phyloP scores from a whole-genome alignment of 2,329 filamentous ascomycete species.

The Penicillium rolfsii region DNA sequence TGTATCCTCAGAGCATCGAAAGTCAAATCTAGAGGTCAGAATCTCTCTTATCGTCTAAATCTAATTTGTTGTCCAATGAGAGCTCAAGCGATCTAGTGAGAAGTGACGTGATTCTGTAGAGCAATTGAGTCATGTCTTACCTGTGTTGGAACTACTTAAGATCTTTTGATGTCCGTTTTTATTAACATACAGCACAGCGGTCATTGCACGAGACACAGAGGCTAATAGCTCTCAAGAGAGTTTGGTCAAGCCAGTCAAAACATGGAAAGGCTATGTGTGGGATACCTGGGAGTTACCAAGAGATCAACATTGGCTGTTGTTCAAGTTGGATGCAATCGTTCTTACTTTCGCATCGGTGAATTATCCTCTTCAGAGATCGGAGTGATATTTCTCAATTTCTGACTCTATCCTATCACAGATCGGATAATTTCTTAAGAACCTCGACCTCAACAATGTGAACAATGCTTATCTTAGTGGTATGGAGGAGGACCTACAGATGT shows the following conservation, averaged over 20 bases:
- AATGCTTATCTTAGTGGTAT: neutral
- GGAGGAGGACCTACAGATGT: neutral
- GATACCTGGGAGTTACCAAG: neutral
- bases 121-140: neutral
- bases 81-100: neutral
- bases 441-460: neutral
- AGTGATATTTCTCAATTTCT: neutral
- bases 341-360: neutral
- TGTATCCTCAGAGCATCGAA: no score
- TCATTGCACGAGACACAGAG: neutral
- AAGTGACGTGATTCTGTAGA: neutral
- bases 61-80: neutral
- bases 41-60: neutral
- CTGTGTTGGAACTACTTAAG: neutral
- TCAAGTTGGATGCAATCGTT: neutral
- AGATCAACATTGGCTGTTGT: neutral
- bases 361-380: neutral
- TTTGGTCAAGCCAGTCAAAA: neutral
- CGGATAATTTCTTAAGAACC: neutral
- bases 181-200: no score
- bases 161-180: neutral
- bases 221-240: neutral
- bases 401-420: neutral
- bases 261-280: neutral
- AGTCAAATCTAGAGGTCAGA: neutral